Percentiles rank a stretch among this genome's conserved stretches.
These are phyloP conservation scores for Podaxis pistillaris DNA, from an alignment of 768 basidiomycete species.

Conservation along the genomic window DNA sequence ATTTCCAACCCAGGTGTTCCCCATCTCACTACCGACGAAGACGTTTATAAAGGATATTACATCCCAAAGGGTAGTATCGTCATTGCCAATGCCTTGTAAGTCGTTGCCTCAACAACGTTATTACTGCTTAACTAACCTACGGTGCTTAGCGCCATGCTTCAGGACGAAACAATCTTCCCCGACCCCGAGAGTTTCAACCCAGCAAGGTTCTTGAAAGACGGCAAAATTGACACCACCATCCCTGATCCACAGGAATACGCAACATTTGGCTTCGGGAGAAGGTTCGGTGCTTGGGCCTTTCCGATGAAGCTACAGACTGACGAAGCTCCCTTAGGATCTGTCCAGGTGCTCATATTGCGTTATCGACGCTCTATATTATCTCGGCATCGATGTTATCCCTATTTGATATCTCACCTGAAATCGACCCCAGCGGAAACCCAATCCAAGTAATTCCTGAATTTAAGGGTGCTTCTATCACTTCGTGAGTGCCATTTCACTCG, in stretches of 20 bases:
- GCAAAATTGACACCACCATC: conserved; percentile 4
- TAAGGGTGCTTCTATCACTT: background rate
- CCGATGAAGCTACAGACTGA: background rate
- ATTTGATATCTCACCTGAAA: conserved; percentile 19
- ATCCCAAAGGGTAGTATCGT: conserved; percentile 14
- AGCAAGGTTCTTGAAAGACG: conserved; percentile 25
- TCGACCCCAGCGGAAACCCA: conserved; percentile 19
- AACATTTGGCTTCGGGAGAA: conserved; percentile 22
- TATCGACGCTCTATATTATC: conserved; percentile 19
- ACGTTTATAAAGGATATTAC: conserved; percentile 16
- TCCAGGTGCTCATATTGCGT: conserved; percentile 23
- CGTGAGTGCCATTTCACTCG: background rate
- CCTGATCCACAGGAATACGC: conserved; percentile 12
- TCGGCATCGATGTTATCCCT: conserved; percentile 19
- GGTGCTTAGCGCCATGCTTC: conserved; percentile 27
- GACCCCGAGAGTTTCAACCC: conserved; percentile 31
- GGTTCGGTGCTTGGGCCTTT: conserved; percentile 5
- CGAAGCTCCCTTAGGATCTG: conserved; percentile 19
- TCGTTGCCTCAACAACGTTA: background rate
- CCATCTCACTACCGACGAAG: conserved; percentile 12
- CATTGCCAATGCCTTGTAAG: conserved; percentile 15
- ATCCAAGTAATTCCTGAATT: conserved; percentile 13
- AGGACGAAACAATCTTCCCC: conserved; percentile 29
- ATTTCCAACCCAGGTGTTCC: conserved; percentile 3
- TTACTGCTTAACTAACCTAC: background rate